Conservation (phyloP, 2,329 filamentous ascomycete genomes). For the Sclerotinia nivalis region DNA sequence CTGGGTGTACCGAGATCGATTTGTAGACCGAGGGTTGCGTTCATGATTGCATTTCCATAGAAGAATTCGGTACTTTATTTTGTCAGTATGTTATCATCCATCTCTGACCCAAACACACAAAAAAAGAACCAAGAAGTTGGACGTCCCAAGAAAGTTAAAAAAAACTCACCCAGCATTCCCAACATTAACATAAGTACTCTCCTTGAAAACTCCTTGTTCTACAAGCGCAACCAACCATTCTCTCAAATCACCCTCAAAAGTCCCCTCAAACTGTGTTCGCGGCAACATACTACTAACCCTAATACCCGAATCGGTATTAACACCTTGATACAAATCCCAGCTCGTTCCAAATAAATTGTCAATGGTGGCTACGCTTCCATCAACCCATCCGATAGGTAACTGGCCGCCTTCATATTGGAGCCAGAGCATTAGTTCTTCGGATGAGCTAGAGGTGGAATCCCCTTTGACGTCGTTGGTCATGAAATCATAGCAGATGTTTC, state of each 20-base stretch:
- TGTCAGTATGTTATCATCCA: neutral
- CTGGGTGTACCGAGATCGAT: neutral
- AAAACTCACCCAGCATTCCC: slow-evolving; percentile 11
- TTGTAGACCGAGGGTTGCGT: slow-evolving; percentile 3
- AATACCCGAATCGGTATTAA: neutral
- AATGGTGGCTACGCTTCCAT: slow-evolving; percentile 5
- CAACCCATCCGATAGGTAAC: neutral
- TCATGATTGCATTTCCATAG: slow-evolving; percentile 1
- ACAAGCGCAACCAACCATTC: slow-evolving; percentile 8
- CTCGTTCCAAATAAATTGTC: slow-evolving; percentile 4
- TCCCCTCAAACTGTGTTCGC: neutral
- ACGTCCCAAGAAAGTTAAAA: no score
- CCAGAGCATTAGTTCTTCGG: slow-evolving; percentile 10
- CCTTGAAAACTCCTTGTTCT: neutral
- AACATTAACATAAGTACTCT: slow-evolving; percentile 3
- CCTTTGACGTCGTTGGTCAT: slow-evolving; percentile 10
- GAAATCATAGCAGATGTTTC: slow-evolving; percentile 12
- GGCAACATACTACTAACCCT: slow-evolving; percentile 3
- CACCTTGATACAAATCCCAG: slow-evolving; percentile 4
- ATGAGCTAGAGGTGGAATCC: slow-evolving; percentile 24
- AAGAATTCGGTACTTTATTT: slow-evolving; percentile 1
- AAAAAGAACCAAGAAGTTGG: neutral
- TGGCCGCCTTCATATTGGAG: slow-evolving; percentile 4
- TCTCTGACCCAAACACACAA: neutral
- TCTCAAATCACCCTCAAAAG: neutral